Conservation (phyloP, 805 yeast genomes). For the Lachancea sp. region DNA sequence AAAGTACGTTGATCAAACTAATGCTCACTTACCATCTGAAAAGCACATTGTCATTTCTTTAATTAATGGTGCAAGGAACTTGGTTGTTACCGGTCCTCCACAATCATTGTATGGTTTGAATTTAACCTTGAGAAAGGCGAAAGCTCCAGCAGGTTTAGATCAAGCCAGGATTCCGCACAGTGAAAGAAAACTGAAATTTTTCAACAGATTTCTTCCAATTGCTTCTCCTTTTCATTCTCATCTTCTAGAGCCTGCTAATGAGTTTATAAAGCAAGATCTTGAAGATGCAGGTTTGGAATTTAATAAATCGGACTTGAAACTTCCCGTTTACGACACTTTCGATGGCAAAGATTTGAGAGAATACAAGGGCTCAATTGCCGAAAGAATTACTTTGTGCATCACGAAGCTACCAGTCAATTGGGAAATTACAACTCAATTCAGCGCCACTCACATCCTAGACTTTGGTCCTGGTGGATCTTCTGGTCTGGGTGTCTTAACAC, state of each 20-base stretch:
- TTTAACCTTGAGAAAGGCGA: conserved; percentile 83
- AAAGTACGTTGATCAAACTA: conserved; percentile 73
- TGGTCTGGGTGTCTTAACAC: conserved; percentile 93
- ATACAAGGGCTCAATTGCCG: conserved; percentile 47
- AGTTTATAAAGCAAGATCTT: conserved; percentile 60
- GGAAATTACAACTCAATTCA: conserved; percentile 81
- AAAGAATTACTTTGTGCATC: conserved; percentile 74
- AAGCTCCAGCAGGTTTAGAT: conserved; percentile 90
- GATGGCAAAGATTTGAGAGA: conserved; percentile 73
- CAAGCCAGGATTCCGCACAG: conserved; percentile 92
- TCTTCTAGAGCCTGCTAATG: conserved; percentile 67
- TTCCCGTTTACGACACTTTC: conserved; percentile 90
- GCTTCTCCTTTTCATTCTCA: conserved; percentile 96
- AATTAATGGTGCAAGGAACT: conserved; percentile 90
- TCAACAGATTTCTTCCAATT: conserved; percentile 91
- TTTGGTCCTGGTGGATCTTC: conserved; percentile 99
- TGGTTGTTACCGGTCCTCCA: conserved; percentile 97
- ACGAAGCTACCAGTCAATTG: conserved; percentile 88
- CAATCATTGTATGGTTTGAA: conserved; percentile 95
- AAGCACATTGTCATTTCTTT: conserved; percentile 87
- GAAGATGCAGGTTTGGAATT: conserved; percentile 52
- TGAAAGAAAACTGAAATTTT: conserved; percentile 89
- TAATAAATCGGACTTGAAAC: conserved; percentile 46
- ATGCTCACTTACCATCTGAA: conserved; percentile 86
- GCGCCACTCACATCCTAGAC: conserved; percentile 84